Evolutionary conservation across 768 basidiomycete species (phyloP), one percentile per base, ranked within the genome.

Genomic region (Asterophora lycoperdoides): DNA sequence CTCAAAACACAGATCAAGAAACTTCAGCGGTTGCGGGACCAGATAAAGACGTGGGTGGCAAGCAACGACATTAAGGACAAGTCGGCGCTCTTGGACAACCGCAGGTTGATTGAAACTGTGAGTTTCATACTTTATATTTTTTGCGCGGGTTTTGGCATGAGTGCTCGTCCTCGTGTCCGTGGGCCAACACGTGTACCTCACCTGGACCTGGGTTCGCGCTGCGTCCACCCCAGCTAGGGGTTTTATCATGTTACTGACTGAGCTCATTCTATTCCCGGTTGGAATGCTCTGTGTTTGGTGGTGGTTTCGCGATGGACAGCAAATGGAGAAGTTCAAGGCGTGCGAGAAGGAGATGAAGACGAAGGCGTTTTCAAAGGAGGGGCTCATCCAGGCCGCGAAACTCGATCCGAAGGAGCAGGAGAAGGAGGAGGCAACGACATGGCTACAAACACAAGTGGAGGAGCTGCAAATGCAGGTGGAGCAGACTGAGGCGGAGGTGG

Each of bases 281-380:
- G 54, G 57, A 55, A 42, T 52, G 49, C 48, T 61, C 56, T 39
- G 52, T 57, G 52, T 60, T 20, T 66, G 60, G 63, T 51, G 63
- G 29, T 52, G 54, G 51, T 44, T 32, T 51, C 51, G 8, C 39
- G 50, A 48, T 64, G 50, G 52, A 48, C 68, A 98, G 96, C 96
- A 98, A 98, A 99, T 99, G 96, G 96, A 99, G 75, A 94, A 93
- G 65, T 99, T 99, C 82, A 99, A 99, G 63, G 95, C 95, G 18
- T 93, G 94, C 71, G 96, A 99, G 74, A 99, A 98, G 75, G 96
- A 99, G 72, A 98, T 98, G 95, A 99, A 99, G 79, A 98, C 96
- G 50, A 99, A 99, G 68, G 96, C 96, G 0, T 99, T 98, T 70
- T 97, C 94, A 15, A 99, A 98, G 64, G 96, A 98, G 68, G 96